phyloP scores from a whole-genome alignment of 306 rosid genomes.

The Cucurbita ficifolia region DNA sequence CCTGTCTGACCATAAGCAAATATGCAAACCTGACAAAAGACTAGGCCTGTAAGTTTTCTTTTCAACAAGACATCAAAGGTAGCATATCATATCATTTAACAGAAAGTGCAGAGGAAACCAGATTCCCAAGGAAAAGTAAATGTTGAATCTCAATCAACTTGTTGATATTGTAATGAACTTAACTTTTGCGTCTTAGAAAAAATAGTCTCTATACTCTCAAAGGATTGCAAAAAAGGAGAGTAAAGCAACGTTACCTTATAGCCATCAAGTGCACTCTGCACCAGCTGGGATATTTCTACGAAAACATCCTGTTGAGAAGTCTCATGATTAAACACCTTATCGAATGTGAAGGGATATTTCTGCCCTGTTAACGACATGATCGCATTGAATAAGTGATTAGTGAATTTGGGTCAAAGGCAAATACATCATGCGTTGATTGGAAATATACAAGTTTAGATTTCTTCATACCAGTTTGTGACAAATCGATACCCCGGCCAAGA shows the following conservation, averaged over 20 bases:
- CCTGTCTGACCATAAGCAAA: conserved; percentile 98
- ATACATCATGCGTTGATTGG: neutral
- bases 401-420: neutral
- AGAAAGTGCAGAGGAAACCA: neutral
- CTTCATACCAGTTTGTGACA: conserved; percentile 57
- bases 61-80: neutral
- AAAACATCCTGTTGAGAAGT: conserved; percentile 83
- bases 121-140: neutral
- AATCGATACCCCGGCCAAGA: conserved; percentile 67
- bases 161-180: too few relatives aligned
- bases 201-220: neutral
- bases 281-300: conserved; percentile 77
- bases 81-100: neutral
- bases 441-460: neutral
- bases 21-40: conserved; percentile 69
- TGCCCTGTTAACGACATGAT: conserved; percentile 42
- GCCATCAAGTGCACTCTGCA: conserved; percentile 97
- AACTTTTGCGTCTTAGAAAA: too few relatives aligned
- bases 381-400: neutral
- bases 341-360: conserved; percentile 72
- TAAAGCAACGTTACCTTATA: conserved; percentile 49
- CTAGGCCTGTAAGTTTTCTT: neutral
- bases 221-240: neutral
- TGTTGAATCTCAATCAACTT: neutral
- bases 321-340: conserved; percentile 70